Evolutionary conservation across 306 rosid genomes (phyloP), one percentile per base, ranked within the genome.

Genomic region (Corylus heterophylla): DNA sequence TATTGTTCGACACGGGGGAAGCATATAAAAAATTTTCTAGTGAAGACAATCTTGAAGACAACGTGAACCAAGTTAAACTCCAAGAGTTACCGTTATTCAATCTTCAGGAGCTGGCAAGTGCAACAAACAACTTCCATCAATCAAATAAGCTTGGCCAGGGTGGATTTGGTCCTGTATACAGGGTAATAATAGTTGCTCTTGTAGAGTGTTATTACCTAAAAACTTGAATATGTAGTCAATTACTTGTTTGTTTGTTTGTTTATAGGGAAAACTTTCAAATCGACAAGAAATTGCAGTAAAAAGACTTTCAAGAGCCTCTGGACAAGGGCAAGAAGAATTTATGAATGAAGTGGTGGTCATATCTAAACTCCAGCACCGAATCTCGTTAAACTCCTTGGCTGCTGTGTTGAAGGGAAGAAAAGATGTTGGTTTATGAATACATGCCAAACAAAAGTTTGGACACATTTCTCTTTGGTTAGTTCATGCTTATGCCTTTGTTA

Each of bases 241-340:
- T 22, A 13, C 0, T 22, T 1, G 8, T 8, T 49, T 61, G 20
- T 22, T 3, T 42, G 14, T n/a, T 18, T 77, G 13, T 1, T 39
- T 54, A 1, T 39, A 83, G 89, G 91, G 88, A 39, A 35, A 56
- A 69, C 2, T 83, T 56, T 47, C 54, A 3, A 69, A 88, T 25
- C 84, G 87, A 6, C 79, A 79, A 39, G 86, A 85, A 85, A 76
- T 88, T 62, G 91, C 89, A 0, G 83, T 88, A 8, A 85, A 88
- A 77, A 88, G 86, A 48, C 83, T 88, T 4, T 85, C 89, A 1
- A 85, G 71, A 58, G 39, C 83, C 35, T 31, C 35, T 31, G 2
- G 35, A 31, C 35, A 31, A 31, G 35, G 35, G 35, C 35, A 1
- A 31, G 35, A 31, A 31, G 35, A 31, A 31, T 31, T 31, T 31